Conservation (phyloP, 176 grass and related monocot species). For the Aechmea fasciata region DNA sequence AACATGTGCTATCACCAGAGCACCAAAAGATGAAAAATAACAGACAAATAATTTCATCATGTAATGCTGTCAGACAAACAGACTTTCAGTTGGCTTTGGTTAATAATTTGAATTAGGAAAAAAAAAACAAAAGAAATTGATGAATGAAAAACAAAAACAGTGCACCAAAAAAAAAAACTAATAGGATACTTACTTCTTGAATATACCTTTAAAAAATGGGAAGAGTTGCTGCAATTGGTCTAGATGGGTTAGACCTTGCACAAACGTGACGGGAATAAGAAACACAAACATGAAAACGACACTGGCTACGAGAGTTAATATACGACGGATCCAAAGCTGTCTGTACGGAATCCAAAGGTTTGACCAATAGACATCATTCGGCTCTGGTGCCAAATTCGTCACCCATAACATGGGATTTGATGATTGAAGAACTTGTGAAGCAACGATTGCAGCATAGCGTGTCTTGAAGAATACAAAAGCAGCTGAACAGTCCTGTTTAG, state of each 20-base stretch:
- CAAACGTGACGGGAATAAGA: slow-evolving; percentile 65
- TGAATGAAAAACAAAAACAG: not conserved
- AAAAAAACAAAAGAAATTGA: not conserved
- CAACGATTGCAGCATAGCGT: slow-evolving; percentile 73
- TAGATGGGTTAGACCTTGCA: slow-evolving; percentile 80
- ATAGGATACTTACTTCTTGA: slow-evolving; percentile 51
- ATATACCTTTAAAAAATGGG: slow-evolving; percentile 33
- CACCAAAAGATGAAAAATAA: no score
- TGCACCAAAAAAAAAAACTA: not conserved
- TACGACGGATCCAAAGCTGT: slow-evolving; percentile 68
- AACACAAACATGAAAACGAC: slow-evolving; percentile 77
- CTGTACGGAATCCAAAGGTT: slow-evolving; percentile 82
- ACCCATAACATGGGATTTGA: slow-evolving; percentile 93
- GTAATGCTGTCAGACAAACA: no score
- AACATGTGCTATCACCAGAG: no score
- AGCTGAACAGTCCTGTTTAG: slow-evolving; percentile 57
- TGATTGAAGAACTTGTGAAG: slow-evolving; percentile 64
- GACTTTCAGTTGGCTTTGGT: no score
- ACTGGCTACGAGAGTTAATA: slow-evolving; percentile 49
- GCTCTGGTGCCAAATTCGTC: slow-evolving; percentile 63
- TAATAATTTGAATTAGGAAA: not conserved
- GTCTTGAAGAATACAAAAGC: slow-evolving; percentile 98
- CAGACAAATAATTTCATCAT: no score
- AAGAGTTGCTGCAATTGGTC: slow-evolving; percentile 45
- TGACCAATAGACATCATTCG: slow-evolving; percentile 81